These are phyloP conservation scores for Globisporangium cylindrosporum DNA, from an alignment of 352 stramenopile genomes.

Conservation along the genomic window DNA sequence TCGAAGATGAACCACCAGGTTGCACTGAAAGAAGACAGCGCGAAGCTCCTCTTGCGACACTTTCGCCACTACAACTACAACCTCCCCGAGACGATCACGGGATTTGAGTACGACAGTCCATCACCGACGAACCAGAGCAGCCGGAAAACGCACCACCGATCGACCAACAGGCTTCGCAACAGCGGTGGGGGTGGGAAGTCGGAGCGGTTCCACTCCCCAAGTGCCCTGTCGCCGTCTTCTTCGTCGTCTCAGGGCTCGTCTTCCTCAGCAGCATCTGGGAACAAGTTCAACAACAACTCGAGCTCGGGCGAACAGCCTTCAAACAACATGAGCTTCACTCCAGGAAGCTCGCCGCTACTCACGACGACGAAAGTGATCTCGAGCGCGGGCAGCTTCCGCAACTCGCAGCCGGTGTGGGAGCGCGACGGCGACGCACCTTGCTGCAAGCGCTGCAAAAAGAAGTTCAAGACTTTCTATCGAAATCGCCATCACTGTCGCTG, in stretches of 20 bases:
- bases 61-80: conserved; percentile 87
- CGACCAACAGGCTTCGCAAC: conserved; percentile 13
- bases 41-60: conserved; percentile 51
- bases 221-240: conserved; percentile 17
- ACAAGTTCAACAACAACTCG: conserved; percentile 12
- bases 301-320: conserved; percentile 23
- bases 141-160: conserved; percentile 10
- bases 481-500: conserved; percentile 83
- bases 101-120: conserved; percentile 45
- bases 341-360: conserved; percentile 59
- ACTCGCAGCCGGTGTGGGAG: conserved; percentile 82
- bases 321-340: conserved; percentile 42
- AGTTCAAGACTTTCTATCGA: conserved; percentile 82
- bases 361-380: conserved; percentile 70
- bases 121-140: conserved; percentile 30
- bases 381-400: conserved; percentile 51
- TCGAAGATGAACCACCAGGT: conserved; percentile 67
- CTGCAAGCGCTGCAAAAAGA: conserved; percentile 89
- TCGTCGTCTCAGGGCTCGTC: conserved; percentile 22
- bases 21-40: conserved; percentile 51
- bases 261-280: conserved; percentile 9
- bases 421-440: conserved; percentile 76
- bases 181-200: conserved; percentile 9
- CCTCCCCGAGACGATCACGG: conserved; percentile 48
- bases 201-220: conserved; percentile 23